Evolutionary conservation across 2,329 filamentous ascomycete genomes (phyloP).

Genomic region (Microdochium bolleyi): DNA sequence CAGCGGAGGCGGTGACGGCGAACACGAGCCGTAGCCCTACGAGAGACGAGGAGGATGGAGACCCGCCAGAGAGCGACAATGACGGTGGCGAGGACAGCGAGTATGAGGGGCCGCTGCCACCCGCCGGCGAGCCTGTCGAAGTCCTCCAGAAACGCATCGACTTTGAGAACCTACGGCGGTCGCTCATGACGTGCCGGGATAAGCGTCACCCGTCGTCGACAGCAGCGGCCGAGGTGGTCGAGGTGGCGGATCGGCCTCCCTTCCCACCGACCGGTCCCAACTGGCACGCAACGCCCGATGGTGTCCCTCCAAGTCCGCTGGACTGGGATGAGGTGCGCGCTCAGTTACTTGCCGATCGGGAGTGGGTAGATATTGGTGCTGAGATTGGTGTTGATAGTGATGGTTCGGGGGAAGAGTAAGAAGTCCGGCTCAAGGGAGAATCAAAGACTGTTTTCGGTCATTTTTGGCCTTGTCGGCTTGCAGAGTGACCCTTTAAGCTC

Average conservation of each 20-base stretch:
- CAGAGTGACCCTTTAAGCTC: too few relatives aligned
- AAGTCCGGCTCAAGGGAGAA: too few relatives aligned
- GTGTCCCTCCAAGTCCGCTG: constrained; percentile 7
- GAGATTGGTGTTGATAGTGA: background rate
- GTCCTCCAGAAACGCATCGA: constrained; percentile 3
- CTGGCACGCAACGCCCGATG: constrained; percentile 1
- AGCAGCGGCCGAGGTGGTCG: background rate
- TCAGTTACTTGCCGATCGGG: constrained; percentile 7
- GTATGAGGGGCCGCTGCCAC: too few relatives aligned
- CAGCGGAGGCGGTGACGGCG: too few relatives aligned
- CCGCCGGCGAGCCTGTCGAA: background rate
- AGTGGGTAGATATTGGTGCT: constrained; percentile 12
- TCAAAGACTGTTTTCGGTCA: too few relatives aligned
- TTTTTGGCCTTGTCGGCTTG: too few relatives aligned
- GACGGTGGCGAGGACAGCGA: background rate
- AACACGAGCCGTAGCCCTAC: too few relatives aligned
- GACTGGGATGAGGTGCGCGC: constrained; percentile 8
- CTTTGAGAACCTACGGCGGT: constrained; percentile 5
- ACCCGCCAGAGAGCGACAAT: background rate
- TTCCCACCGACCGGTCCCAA: background rate
- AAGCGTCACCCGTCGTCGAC: background rate
- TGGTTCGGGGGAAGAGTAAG: too few relatives aligned
- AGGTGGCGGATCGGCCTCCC: constrained; percentile 1
- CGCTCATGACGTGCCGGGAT: background rate
- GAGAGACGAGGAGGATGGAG: background rate